Conservation (phyloP, 371 early-diverging fungal species). For the Dichotomocladium elegans region DNA sequence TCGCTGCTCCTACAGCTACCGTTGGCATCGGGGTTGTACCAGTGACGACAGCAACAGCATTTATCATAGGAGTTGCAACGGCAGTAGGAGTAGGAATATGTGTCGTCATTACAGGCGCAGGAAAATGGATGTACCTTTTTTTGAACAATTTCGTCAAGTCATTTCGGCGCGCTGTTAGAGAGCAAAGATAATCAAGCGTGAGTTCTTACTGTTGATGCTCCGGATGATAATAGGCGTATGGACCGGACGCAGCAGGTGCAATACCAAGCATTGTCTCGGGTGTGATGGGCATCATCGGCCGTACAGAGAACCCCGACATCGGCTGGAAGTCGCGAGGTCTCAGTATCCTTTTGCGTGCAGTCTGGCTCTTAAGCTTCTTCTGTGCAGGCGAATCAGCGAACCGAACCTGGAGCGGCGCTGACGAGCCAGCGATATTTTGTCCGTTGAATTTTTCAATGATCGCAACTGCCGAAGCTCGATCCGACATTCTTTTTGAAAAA, state of each 20-base stretch:
- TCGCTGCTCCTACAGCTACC: too few species aligned
- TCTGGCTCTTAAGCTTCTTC: conserved; percentile 65
- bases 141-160: too few species aligned
- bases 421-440: conserved; percentile 54
- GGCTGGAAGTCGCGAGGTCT: conserved; percentile 33
- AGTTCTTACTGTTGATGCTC: conserved; percentile 5
- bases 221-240: conserved; percentile 5
- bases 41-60: too few species aligned
- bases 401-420: conserved; percentile 71
- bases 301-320: conserved; percentile 28
- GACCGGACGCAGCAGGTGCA: conserved; percentile 6
- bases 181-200: not conserved
- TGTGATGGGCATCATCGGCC: conserved; percentile 43
- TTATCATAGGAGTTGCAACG: too few species aligned
- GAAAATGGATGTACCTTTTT: conserved; percentile 4
- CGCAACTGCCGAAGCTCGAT: conserved; percentile 60
- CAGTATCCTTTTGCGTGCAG: conserved; percentile 20
- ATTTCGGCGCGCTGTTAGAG: too few species aligned
- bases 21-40: too few species aligned
- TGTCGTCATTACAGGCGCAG: conserved; percentile 10
- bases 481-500: conserved; percentile 52
- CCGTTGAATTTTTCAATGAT: conserved; percentile 73
- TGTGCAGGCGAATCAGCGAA: conserved; percentile 82
- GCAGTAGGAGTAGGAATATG: not conserved
- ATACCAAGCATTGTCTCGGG: conserved; percentile 48